Evolutionary conservation across 106 monocot species (phyloP).

Genomic region (Acorus gramineus): DNA sequence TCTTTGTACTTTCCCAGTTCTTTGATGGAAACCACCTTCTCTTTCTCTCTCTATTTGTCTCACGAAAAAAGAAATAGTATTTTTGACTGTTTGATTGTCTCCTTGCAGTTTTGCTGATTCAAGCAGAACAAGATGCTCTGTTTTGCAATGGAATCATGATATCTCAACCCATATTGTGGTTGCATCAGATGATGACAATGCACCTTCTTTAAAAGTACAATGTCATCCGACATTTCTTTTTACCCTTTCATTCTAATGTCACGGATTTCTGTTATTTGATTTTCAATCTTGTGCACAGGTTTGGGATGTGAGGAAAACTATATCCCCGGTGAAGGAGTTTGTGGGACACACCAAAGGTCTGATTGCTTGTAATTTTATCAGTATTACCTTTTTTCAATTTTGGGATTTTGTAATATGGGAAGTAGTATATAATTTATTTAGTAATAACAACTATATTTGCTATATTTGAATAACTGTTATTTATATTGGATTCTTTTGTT

Average conservation of each 20-base stretch:
- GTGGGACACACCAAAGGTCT: constrained; percentile 94
- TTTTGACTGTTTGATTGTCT: not conserved
- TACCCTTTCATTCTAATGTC: too few relatives aligned
- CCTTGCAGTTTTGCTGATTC: constrained; percentile 74
- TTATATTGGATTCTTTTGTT: too few relatives aligned
- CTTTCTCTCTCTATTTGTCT: too few relatives aligned
- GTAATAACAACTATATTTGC: too few relatives aligned
- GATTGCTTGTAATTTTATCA: not conserved
- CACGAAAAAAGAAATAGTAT: too few relatives aligned
- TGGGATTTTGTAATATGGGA: too few relatives aligned
- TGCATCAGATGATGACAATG: constrained; percentile 89
- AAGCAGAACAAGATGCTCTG: constrained; percentile 72
- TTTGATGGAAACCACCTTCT: not conserved
- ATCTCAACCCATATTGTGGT: constrained; percentile 75
- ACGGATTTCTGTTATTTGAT: not conserved
- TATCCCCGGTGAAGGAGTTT: constrained; percentile 81
- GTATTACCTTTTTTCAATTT: not conserved
- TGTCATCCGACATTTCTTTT: too few relatives aligned
- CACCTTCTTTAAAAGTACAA: constrained; percentile 70
- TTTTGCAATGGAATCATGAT: constrained; percentile 99
- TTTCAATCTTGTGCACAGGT: constrained; percentile 29
- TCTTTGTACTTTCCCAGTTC: not conserved
- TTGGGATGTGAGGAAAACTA: constrained; percentile 98
- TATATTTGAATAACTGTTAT: too few relatives aligned
- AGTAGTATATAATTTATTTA: too few relatives aligned